These are phyloP conservation scores for Elongisporangium undulatum DNA, from an alignment of 352 stramenopile genomes.

Conservation along the genomic window DNA sequence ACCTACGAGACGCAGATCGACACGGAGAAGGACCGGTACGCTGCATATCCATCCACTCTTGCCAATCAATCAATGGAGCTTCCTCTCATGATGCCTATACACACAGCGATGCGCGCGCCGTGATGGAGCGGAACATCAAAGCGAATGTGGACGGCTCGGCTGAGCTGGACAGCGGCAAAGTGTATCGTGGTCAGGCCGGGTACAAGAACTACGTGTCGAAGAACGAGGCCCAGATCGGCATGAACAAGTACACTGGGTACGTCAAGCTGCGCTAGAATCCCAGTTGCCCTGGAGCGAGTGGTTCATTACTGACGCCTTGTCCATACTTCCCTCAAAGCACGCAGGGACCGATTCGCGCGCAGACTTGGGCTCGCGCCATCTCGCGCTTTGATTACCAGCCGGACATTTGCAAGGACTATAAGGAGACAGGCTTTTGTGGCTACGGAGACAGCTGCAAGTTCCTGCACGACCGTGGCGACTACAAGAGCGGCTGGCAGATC, in stretches of 20 bases:
- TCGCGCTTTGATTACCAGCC: slow-evolving; percentile 97
- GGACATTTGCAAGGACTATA: slow-evolving; percentile 99
- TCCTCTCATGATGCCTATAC: background rate
- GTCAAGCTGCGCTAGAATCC: slow-evolving; percentile 3
- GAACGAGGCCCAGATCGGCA: slow-evolving; percentile 82
- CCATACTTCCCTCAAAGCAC: slow-evolving; percentile 44
- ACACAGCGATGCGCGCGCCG: slow-evolving; percentile 65
- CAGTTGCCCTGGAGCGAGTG: too few relatives aligned
- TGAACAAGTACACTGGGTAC: slow-evolving; percentile 88
- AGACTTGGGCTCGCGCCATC: slow-evolving; percentile 93
- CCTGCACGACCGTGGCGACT: slow-evolving; percentile 97
- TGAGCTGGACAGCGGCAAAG: slow-evolving; percentile 60
- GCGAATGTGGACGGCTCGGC: slow-evolving; percentile 66
- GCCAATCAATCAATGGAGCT: background rate
- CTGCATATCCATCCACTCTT: too few relatives aligned
- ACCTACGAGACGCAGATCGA: slow-evolving; percentile 85
- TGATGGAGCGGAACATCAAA: slow-evolving; percentile 78
- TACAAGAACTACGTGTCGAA: slow-evolving; percentile 90
- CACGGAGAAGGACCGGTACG: slow-evolving; percentile 66
- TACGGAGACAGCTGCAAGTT: slow-evolving; percentile 98
- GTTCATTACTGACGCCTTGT: background rate
- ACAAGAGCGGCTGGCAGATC: slow-evolving; percentile 97
- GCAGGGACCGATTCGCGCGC: slow-evolving; percentile 92
- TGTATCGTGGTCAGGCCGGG: slow-evolving; percentile 77
- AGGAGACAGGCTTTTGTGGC: slow-evolving; percentile 98